These are phyloP conservation scores for Harringtonia lauricola DNA, from an alignment of 2,329 filamentous ascomycete genomes.

Conservation along the genomic window DNA sequence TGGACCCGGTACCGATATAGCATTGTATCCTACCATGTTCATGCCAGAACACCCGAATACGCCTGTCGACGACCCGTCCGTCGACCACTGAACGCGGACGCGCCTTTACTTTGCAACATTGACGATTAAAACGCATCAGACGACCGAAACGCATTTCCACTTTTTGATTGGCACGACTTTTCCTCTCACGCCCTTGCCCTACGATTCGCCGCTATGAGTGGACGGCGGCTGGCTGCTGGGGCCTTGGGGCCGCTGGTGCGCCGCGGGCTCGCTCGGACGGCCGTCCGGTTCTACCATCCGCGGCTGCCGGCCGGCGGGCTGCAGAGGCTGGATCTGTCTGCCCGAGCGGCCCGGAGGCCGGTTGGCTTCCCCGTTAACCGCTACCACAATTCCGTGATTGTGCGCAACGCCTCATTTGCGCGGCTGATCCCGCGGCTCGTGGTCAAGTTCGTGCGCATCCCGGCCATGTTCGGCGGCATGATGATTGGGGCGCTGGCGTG, in stretches of 20 bases:
- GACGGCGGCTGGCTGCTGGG: conserved; percentile 65
- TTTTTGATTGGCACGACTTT: no score
- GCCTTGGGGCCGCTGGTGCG: conserved; percentile 52
- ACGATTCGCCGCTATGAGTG: conserved; percentile 44
- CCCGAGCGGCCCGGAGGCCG: conserved; percentile 49
- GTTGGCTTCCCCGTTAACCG: conserved; percentile 73
- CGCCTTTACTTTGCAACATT: not conserved
- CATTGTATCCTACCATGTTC: not conserved
- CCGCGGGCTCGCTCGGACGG: conserved; percentile 38
- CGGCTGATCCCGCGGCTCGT: conserved; percentile 72
- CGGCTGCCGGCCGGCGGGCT: conserved; percentile 53
- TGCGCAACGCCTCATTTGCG: conserved; percentile 53
- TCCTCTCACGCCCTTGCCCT: not conserved
- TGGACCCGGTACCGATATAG: no score
- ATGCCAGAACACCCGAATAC: not conserved
- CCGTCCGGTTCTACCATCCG: conserved; percentile 54
- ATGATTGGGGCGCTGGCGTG: conserved; percentile 83
- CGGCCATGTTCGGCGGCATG: conserved; percentile 83
- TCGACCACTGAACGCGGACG: not conserved
- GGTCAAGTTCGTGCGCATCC: conserved; percentile 78
- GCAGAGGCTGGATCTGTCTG: conserved; percentile 47
- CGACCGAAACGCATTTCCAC: no score
- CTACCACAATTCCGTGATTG: conserved; percentile 67
- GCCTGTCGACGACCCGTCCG: conserved; percentile 1
- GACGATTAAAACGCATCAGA: not conserved